These are phyloP conservation scores for Arctostaphylos glauca DNA, from an alignment of 148 eudicot species.

Conservation along the genomic window DNA sequence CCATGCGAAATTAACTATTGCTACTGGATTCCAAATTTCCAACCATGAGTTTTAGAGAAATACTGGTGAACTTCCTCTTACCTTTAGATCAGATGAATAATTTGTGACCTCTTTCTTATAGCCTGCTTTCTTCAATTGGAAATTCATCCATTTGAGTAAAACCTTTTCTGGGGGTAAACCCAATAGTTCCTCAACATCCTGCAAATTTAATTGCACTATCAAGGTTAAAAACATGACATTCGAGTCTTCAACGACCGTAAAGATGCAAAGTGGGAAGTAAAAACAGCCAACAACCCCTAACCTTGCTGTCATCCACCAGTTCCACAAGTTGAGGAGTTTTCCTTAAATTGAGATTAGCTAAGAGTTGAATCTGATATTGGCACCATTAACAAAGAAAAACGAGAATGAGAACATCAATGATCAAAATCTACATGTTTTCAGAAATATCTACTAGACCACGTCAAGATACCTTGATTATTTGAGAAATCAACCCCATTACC, in stretches of 20 bases:
- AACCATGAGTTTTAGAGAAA: background rate
- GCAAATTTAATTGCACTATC: conserved; percentile 4
- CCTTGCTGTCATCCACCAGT: conserved; percentile 71
- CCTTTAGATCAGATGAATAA: conserved; percentile 80
- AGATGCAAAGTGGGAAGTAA: background rate
- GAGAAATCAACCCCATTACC: conserved; percentile 76
- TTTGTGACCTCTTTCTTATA: conserved; percentile 68
- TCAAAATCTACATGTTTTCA: background rate
- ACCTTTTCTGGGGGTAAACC: conserved; percentile 72
- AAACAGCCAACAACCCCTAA: conserved; percentile 15
- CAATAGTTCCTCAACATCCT: conserved; percentile 86
- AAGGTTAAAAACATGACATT: background rate
- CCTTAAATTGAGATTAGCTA: conserved; percentile 73
- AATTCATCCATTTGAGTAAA: conserved; percentile 81
- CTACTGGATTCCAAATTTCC: background rate
- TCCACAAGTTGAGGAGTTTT: conserved; percentile 88
- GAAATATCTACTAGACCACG: background rate
- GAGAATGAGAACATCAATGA: background rate
- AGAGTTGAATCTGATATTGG: conserved; percentile 61
- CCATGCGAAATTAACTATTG: background rate
- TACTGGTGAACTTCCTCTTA: conserved; percentile 19
- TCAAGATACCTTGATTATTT: conserved; percentile 66
- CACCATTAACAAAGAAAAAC: background rate
- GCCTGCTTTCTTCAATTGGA: conserved; percentile 77
- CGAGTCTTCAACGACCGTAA: background rate